Evolutionary conservation across 306 rosid species (phyloP).

Genomic region (Benincasa hispida): DNA sequence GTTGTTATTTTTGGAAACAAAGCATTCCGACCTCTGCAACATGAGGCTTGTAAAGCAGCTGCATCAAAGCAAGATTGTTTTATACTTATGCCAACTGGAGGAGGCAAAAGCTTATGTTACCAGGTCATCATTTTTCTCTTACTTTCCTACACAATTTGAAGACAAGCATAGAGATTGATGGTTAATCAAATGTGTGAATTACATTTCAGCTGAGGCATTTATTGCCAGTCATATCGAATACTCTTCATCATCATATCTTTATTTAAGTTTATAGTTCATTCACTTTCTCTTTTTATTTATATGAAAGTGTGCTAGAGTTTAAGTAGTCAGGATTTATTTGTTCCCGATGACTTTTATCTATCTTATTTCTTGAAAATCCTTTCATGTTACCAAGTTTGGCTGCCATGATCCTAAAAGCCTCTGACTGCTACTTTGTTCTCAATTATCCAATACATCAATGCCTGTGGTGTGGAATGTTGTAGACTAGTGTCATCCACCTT

Average conservation of each 20-base stretch:
- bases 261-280: not conserved
- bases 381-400: not conserved
- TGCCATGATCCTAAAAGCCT: not conserved
- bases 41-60: slow-evolving; percentile 70
- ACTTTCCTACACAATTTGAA: slow-evolving; percentile 1
- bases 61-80: slow-evolving; percentile 73
- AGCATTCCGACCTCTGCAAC: slow-evolving; percentile 79
- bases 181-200: not conserved
- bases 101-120: slow-evolving; percentile 94
- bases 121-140: slow-evolving; percentile 59
- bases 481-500: not conserved
- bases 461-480: not conserved
- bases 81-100: slow-evolving; percentile 97
- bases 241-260: not conserved
- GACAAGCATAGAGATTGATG: not conserved
- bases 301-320: not conserved
- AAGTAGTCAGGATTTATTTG: not conserved
- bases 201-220: not conserved
- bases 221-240: not conserved
- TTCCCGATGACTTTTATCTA: not conserved
- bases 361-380: not conserved
- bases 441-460: not conserved
- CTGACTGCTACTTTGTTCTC: not conserved
- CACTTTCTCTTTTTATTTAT: not conserved
- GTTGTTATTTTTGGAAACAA: slow-evolving; percentile 76